Evolutionary conservation across 768 basidiomycete genomes (phyloP), one percentile per base, ranked within the genome.

Genomic region (Serendipita vermifera): DNA sequence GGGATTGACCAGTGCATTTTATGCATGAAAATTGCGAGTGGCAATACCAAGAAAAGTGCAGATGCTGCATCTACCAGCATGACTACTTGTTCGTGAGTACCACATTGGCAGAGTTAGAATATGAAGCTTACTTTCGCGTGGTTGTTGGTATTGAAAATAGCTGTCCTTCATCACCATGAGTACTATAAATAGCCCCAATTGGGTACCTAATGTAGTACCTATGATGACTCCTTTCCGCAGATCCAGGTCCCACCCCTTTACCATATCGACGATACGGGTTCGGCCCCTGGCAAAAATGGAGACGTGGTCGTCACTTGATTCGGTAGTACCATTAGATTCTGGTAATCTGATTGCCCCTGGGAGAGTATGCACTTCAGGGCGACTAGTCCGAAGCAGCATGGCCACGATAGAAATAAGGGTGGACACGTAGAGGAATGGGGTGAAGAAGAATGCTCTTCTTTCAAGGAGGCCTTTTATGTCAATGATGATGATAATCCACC

Each of bases 51-150:
- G 46, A 51, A 51, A 15, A 51, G 24, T n/a, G 46, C 46, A 22
- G 46, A 51, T 7, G 46, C 32, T 22, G 46, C 46, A n/a, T 51
- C 46, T n/a, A 51, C 46, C 9, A 51, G 46, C 22, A 51, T n/a
- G 7, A 51, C 46, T 51, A 31, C 9, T 27, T 22, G 27, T 51
- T 7, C 5, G 20, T 7, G 15, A 51, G 26, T 51, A 22, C 24
- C 24, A n/a, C 7, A 9, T 29, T n/a, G n/a, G n/a, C n/a, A n/a
- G n/a, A n/a, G n/a, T n/a, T n/a, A n/a, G n/a, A n/a, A n/a, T n/a
- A 7, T 22, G 9, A n/a, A n/a, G 7, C 46, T 51, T 7, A 51
- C 46, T 51, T 22, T 31, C 27, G 26, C 9, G 46, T 9, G 46
- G 46, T 51, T 51, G 46, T 51, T 51, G 46, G 27, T 24, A 51